Conservation (phyloP, 2,329 filamentous ascomycete genomes). For the Diaporthe destruens region DNA sequence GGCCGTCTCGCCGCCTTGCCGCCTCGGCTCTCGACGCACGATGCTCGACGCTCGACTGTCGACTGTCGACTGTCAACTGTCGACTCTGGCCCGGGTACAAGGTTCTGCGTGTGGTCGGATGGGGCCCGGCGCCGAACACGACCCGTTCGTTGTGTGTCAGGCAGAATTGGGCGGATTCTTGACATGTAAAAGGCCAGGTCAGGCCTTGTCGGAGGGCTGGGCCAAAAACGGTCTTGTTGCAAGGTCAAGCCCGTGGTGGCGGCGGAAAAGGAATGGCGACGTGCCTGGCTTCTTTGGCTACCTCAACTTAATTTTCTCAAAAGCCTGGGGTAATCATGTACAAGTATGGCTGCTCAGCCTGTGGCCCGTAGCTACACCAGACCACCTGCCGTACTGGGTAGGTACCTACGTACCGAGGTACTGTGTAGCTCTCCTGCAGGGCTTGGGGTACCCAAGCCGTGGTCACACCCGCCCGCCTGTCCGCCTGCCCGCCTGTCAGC, state of each 20-base stretch:
- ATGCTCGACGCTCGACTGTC: neutral
- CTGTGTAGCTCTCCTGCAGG: neutral
- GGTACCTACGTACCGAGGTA: neutral
- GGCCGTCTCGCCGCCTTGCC: neutral
- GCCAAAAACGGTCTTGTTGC: neutral
- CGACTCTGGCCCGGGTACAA: neutral
- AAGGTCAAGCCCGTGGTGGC: constrained; percentile 26
- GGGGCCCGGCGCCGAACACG: constrained; percentile 11
- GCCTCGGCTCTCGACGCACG: too few relatives aligned
- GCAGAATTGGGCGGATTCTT: neutral
- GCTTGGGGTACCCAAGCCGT: constrained; percentile 23
- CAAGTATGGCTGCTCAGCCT: neutral
- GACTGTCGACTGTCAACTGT: neutral
- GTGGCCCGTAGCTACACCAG: neutral
- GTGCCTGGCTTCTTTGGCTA: constrained; percentile 5
- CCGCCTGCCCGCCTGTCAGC: neutral
- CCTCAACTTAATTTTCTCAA: constrained; percentile 9
- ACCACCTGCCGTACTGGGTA: neutral
- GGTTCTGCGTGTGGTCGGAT: constrained; percentile 3
- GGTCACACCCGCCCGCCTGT: constrained; percentile 30
- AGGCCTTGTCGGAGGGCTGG: neutral
- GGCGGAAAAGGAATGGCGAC: constrained; percentile 1
- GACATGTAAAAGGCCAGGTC: neutral
- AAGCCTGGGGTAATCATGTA: constrained; percentile 2
- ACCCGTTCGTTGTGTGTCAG: constrained; percentile 18